Evolutionary conservation across 495 filamentous ascomycete genomes (phyloP), one percentile per base, ranked within the genome.

Genomic region (Hypoxylon fuscum): DNA sequence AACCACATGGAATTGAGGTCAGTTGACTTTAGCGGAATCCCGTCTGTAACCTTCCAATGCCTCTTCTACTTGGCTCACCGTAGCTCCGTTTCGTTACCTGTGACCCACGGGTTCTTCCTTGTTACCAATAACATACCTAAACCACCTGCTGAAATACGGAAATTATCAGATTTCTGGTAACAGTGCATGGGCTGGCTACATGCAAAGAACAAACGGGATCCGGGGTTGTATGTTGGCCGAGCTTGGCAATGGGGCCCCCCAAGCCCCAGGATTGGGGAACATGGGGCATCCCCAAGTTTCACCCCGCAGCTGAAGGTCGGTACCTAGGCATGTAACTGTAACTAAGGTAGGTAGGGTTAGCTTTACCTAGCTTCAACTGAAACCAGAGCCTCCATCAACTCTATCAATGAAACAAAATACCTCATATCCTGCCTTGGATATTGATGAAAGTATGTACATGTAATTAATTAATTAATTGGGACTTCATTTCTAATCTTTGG

Each of bases 221-320:
- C 62, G 62, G 62, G 62, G 55, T 60, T 65, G 45, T 45, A 48
- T 59, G 35, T 55, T n/a, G 49, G 18, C 61, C 55, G 62, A 45
- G 17, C 41, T 44, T 55, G 51, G 51, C 38, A 25, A 11, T 40
- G 37, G 37, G 15, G 29, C n/a, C n/a, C n/a, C n/a, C n/a, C n/a
- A n/a, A n/a, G n/a, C n/a, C n/a, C n/a, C n/a, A n/a, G n/a, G n/a
- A n/a, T n/a, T n/a, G 18, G 37, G 38, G 37, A 11, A 23, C 15
- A 3, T 18, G n/a, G 44, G 29, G 23, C 10, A 15, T 31, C 7
- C 3, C 3, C 11, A 7, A 17, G 7, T 1, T 12, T 6, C 9
- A 17, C n/a, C 14, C 37, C 15, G 25, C 25, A 27, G 25, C 25
- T 27, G 25, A 27, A 27, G n/a, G n/a, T n/a, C n/a, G n/a, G n/a